A percentile compares a stretch with the other conserved stretches of the same genome.
These are phyloP conservation scores for Hypoxylon rubiginosum DNA, from an alignment of 2,329 filamentous ascomycete species.

Conservation along the genomic window DNA sequence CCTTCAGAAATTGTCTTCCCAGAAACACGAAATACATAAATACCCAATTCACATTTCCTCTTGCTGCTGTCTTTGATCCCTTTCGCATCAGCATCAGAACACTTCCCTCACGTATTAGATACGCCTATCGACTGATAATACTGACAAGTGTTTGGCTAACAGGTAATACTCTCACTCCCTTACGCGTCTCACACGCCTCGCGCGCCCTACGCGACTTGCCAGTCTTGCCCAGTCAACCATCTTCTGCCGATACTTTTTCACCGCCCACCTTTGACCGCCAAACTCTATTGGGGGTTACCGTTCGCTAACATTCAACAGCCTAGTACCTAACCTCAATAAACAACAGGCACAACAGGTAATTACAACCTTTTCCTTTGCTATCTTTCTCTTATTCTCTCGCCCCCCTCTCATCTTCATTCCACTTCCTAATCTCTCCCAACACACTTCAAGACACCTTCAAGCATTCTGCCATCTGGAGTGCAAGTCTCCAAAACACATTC, in stretches of 20 bases:
- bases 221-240: background rate
- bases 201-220: no score
- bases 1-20: background rate
- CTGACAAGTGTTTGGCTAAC: background rate
- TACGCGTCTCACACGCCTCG: background rate
- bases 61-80: background rate
- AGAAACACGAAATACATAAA: no score
- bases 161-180: background rate
- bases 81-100: background rate
- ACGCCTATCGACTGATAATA: background rate
- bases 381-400: background rate
- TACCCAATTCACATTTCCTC: background rate
- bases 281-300: background rate
- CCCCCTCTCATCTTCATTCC: background rate
- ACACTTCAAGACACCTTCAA: background rate
- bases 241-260: background rate
- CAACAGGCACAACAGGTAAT: background rate
- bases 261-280: background rate
- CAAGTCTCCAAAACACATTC: background rate
- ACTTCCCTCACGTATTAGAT: background rate
- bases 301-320: conserved; percentile 11
- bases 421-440: background rate
- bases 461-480: background rate
- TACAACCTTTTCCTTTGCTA: background rate
- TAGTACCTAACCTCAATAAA: background rate